These are phyloP conservation scores for Fusarium sororula DNA, from an alignment of 2,329 filamentous ascomycete species.

Conservation along the genomic window DNA sequence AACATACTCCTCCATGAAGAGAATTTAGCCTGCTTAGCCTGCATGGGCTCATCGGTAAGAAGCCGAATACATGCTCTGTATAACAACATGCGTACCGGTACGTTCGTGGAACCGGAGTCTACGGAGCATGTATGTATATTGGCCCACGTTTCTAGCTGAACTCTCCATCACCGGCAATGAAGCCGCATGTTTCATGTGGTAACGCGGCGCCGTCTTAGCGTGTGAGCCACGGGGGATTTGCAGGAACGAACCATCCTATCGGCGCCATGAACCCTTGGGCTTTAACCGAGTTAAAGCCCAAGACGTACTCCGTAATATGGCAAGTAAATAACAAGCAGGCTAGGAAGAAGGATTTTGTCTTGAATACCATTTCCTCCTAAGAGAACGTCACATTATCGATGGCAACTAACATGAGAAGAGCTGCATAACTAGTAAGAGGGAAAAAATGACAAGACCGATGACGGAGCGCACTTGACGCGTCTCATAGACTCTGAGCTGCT, in stretches of 20 bases:
- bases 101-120: neutral
- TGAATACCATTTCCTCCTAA: neutral
- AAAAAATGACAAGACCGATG: neutral
- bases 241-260: conserved; percentile 37
- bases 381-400: neutral
- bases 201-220: conserved; percentile 19
- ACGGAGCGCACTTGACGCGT: neutral
- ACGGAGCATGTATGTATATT: neutral
- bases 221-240: conserved; percentile 26
- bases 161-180: conserved; percentile 16
- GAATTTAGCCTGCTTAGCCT: neutral
- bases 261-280: conserved; percentile 29
- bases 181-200: conserved; percentile 39
- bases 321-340: neutral
- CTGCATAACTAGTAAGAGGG: neutral
- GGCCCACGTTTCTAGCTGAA: neutral
- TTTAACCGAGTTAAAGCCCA: neutral
- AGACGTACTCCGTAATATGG: neutral
- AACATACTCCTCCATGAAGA: neutral
- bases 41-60: neutral
- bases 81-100: neutral
- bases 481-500: conserved; percentile 4
- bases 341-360: neutral
- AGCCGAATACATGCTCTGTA: neutral
- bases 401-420: neutral